A percentile compares a stretch with the other conserved stretches of the same genome.
phyloP scores from a whole-genome alignment of 31 red algal species.

The Odonthalia washingtoniensis region DNA sequence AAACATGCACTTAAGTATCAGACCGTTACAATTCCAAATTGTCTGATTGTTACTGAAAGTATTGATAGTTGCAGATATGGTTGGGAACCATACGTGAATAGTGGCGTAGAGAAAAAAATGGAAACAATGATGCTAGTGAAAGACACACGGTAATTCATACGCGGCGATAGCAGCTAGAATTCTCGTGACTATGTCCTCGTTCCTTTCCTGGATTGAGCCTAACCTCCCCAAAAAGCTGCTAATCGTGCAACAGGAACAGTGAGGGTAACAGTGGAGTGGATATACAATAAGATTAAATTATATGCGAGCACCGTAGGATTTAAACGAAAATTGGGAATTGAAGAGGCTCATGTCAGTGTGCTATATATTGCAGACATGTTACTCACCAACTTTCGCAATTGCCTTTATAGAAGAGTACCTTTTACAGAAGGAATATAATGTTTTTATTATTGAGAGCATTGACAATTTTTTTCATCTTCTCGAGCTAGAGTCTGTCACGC shows the following conservation, averaged over 20 bases:
- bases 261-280: conserved; percentile 35
- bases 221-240: background rate
- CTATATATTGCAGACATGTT: conserved; percentile 6
- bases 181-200: background rate
- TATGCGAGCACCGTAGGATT: background rate
- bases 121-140: background rate
- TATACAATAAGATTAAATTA: background rate
- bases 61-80: too few species aligned
- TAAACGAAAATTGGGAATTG: conserved; percentile 2
- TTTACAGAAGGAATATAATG: too few species aligned
- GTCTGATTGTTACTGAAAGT: too few species aligned
- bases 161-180: background rate
- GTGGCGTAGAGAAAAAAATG: background rate
- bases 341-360: background rate
- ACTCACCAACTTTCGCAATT: conserved; percentile 21
- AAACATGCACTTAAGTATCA: too few species aligned
- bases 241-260: conserved; percentile 1
- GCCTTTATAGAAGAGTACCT: background rate
- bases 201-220: background rate
- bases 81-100: too few species aligned
- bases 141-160: background rate
- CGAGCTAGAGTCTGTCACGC: too few species aligned
- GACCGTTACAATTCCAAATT: too few species aligned
- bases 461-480: too few species aligned
- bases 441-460: too few species aligned